Conservation (phyloP, 495 filamentous ascomycete species). For the Penicillium cataractarum region DNA sequence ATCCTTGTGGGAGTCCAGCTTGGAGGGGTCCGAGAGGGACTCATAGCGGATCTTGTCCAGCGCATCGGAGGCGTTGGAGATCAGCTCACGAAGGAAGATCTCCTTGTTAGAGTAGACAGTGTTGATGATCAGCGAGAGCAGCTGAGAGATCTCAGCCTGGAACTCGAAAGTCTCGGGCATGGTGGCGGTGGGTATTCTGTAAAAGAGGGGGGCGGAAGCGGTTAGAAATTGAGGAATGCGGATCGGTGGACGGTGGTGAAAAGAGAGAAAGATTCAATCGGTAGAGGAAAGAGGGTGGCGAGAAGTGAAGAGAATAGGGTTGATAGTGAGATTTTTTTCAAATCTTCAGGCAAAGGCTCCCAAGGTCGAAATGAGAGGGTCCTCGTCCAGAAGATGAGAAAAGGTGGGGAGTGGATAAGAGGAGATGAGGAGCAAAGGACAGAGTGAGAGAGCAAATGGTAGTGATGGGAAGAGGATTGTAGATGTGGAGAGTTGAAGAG, state of each 20-base stretch:
- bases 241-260: neutral
- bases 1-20: conserved; percentile 96
- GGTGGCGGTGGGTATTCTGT: conserved; percentile 46
- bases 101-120: conserved; percentile 99
- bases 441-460: neutral
- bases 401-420: conserved; percentile 13
- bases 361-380: neutral
- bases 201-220: neutral
- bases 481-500: neutral
- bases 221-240: conserved; percentile 7
- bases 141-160: conserved; percentile 99
- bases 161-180: conserved; percentile 99
- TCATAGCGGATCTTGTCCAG: conserved; percentile 99
- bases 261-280: neutral
- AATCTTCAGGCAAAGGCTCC: neutral
- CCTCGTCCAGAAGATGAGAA: conserved; percentile 4
- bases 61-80: conserved; percentile 97
- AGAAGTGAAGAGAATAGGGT: conserved; percentile 1
- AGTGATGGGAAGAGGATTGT: neutral
- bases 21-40: conserved; percentile 92
- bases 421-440: neutral
- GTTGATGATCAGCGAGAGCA: conserved; percentile 99
- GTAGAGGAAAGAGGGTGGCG: neutral
- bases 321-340: neutral
- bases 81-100: conserved; percentile 97